Conservation (phyloP, 176 grass and related monocot genomes). For the Carex kokanica region DNA sequence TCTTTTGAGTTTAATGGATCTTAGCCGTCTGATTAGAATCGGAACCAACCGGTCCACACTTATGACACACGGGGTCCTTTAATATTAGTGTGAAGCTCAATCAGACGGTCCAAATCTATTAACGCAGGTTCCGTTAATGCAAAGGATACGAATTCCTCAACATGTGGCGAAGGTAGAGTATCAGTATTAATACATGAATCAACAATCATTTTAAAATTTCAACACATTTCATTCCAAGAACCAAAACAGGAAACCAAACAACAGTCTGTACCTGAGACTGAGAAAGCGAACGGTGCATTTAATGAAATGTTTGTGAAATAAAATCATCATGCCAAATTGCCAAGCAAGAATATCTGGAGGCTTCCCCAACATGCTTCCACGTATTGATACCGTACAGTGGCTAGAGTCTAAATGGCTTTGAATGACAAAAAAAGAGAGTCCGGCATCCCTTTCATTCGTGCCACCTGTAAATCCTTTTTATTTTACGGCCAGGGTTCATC, state of each 20-base stretch:
- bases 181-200: neutral
- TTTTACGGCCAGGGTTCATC: neutral
- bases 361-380: neutral
- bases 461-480: neutral
- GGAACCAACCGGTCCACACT: no score
- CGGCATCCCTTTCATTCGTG: neutral
- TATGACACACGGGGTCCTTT: no score
- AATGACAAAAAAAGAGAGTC: no score
- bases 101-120: no score
- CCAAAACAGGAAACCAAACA: neutral
- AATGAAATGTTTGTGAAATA: neutral
- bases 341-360: neutral
- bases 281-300: neutral
- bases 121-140: no score
- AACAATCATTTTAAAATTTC: neutral
- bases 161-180: neutral
- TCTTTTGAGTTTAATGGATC: no score
- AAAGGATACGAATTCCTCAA: no score
- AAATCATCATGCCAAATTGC: neutral
- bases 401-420: neutral
- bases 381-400: neutral
- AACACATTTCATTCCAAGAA: neutral
- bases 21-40: no score
- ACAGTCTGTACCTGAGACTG: neutral
- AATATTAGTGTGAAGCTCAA: no score